Percentiles rank a stretch among this genome's conserved stretches.
Evolutionary conservation across 2,329 filamentous ascomycete genomes (phyloP).

Genomic region (Chrysoporthe cubensis): DNA sequence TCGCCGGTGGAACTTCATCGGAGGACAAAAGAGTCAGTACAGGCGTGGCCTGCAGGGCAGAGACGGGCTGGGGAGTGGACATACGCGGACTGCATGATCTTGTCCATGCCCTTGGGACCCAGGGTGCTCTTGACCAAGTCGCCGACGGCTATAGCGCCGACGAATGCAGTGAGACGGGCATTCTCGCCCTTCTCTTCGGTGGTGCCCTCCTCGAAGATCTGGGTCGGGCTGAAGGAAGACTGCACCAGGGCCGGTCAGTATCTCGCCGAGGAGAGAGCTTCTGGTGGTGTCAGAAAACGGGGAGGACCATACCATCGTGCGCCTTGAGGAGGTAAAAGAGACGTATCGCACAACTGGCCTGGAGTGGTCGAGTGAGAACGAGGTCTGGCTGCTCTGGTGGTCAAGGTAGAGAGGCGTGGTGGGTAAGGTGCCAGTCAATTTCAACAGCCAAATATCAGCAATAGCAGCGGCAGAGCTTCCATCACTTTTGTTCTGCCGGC

Average conservation of each 20-base stretch:
- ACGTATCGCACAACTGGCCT: slow-evolving; percentile 2
- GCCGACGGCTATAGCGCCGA: slow-evolving; percentile 96
- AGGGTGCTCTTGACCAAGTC: slow-evolving; percentile 97
- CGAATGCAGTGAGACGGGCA: slow-evolving; percentile 96
- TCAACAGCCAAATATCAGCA: slow-evolving; percentile 6
- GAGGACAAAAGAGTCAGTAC: slow-evolving; percentile 25
- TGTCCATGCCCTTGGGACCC: slow-evolving; percentile 98
- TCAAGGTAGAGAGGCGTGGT: slow-evolving; percentile 1
- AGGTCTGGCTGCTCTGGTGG: not conserved
- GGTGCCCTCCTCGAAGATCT: slow-evolving; percentile 97
- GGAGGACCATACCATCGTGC: slow-evolving; percentile 23
- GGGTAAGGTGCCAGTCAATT: slow-evolving; percentile 18
- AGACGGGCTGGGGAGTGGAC: slow-evolving; percentile 41
- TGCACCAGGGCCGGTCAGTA: slow-evolving; percentile 31
- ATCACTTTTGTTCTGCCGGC: slow-evolving; percentile 20
- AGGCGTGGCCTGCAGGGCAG: not conserved
- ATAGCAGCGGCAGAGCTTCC: slow-evolving; percentile 1
- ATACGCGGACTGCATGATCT: slow-evolving; percentile 93
- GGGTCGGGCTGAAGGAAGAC: slow-evolving; percentile 81
- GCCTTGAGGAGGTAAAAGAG: not conserved
- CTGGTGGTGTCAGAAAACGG: not conserved
- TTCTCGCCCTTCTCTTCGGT: slow-evolving; percentile 99
- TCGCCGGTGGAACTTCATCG: slow-evolving; percentile 80
- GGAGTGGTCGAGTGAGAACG: not conserved
- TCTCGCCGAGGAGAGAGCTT: not conserved